Conservation (phyloP, 495 filamentous ascomycete genomes). For the Staphylotrichum longicolle region DNA sequence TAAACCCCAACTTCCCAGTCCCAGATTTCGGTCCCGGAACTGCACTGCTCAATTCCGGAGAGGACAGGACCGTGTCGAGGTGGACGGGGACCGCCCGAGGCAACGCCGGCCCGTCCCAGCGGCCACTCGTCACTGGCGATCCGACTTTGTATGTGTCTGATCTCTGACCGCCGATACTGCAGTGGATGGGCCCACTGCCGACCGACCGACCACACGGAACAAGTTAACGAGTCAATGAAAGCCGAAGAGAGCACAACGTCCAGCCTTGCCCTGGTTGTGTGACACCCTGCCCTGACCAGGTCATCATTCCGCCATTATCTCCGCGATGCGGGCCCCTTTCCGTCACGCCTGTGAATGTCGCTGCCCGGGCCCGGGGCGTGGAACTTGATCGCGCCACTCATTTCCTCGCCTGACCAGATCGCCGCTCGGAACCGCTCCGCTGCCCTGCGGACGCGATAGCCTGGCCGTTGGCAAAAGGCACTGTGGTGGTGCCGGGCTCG, state of each 20-base stretch:
- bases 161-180: slow-evolving; percentile 15
- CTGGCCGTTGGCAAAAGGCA: neutral
- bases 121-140: slow-evolving; percentile 10
- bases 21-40: slow-evolving; percentile 6
- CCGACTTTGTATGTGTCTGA: slow-evolving; percentile 20
- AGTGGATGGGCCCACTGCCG: slow-evolving; percentile 18
- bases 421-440: slow-evolving; percentile 11
- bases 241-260: slow-evolving; percentile 12
- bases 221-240: slow-evolving; percentile 14
- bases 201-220: slow-evolving; percentile 11
- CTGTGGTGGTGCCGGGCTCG: too few species aligned
- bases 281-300: slow-evolving; percentile 18
- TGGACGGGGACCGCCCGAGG: slow-evolving; percentile 12
- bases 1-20: slow-evolving; percentile 31
- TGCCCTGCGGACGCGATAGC: slow-evolving; percentile 13
- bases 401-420: slow-evolving; percentile 20
- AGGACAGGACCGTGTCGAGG: neutral
- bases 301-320: slow-evolving; percentile 26
- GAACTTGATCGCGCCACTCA: slow-evolving; percentile 24
- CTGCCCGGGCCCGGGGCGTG: slow-evolving; percentile 24
- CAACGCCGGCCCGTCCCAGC: slow-evolving; percentile 18
- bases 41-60: neutral
- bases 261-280: slow-evolving; percentile 18
- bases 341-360: slow-evolving; percentile 20
- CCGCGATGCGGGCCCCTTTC: slow-evolving; percentile 15